Evolutionary conservation across 1,284 basidiomycete genomes (phyloP).

Genomic region (Microbotryum scabiosae): DNA sequence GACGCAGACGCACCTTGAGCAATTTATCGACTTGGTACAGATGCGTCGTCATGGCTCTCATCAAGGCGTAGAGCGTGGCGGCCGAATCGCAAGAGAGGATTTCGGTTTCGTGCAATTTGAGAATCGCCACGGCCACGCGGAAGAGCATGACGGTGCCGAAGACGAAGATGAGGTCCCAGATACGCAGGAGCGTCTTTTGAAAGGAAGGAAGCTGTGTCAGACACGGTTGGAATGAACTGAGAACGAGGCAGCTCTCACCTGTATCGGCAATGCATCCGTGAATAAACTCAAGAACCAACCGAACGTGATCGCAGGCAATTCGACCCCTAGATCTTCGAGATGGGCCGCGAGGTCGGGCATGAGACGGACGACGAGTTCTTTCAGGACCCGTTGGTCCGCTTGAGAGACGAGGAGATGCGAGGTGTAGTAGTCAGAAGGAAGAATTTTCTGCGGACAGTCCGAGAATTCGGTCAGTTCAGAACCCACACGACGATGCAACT

Average conservation of each 20-base stretch:
- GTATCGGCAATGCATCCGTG: conserved; percentile 90
- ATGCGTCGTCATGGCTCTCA: conserved; percentile 76
- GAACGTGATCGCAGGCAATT: conserved; percentile 89
- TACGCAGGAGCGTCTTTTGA: conserved; percentile 59
- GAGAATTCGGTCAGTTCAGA: not conserved
- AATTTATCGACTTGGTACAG: conserved; percentile 88
- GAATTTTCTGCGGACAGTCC: conserved; percentile 35
- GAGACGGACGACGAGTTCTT: conserved; percentile 71
- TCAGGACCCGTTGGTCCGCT: conserved; percentile 82
- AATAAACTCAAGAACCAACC: conserved; percentile 97
- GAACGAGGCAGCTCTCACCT: too few relatives aligned
- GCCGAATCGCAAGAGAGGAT: conserved; percentile 72
- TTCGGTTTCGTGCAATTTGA: conserved; percentile 73
- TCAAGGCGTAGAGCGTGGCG: conserved; percentile 72
- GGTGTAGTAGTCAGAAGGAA: conserved; percentile 43
- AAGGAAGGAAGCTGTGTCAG: too few relatives aligned
- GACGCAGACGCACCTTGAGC: conserved; percentile 56
- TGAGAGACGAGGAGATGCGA: conserved; percentile 58
- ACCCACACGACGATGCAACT: not conserved
- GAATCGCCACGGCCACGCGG: conserved; percentile 74
- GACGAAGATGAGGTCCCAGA: conserved; percentile 76
- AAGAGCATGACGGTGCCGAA: conserved; percentile 72
- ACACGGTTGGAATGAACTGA: too few relatives aligned
- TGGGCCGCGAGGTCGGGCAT: conserved; percentile 63
- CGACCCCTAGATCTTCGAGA: conserved; percentile 69